phyloP scores from a whole-genome alignment of 2,329 filamentous ascomycete species.

The Pseudocercospora pini-densiflorae region DNA sequence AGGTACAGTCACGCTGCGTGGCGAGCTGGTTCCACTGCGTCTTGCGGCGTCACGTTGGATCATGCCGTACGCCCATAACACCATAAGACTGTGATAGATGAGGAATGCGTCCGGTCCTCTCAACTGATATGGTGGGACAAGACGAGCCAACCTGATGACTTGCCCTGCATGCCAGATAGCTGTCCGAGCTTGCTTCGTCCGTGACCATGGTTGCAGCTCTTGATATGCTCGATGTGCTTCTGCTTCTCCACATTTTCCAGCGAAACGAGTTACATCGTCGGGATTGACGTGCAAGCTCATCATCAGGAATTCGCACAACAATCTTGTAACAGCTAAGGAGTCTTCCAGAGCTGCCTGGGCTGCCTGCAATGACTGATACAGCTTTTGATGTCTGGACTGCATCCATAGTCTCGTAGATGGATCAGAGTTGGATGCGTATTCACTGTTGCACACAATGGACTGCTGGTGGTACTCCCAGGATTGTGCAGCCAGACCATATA shows the following conservation, averaged over 20 bases:
- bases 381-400: conserved; percentile 27
- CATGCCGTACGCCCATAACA: conserved; percentile 30
- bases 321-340: conserved; percentile 10
- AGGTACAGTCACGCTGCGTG: neutral
- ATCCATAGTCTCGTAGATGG: conserved; percentile 28
- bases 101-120: conserved; percentile 26
- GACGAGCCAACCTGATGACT: conserved; percentile 19
- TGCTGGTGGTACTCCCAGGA: conserved; percentile 29
- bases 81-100: conserved; percentile 27
- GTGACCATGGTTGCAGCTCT: conserved; percentile 24
- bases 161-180: conserved; percentile 30
- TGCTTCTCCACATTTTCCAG: conserved; percentile 28
- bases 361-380: conserved; percentile 19
- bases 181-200: conserved; percentile 24
- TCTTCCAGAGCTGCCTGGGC: neutral
- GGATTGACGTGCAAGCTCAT: conserved; percentile 27
- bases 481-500: conserved; percentile 28
- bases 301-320: conserved; percentile 26
- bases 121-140: conserved; percentile 25
- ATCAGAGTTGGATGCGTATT: conserved; percentile 13
- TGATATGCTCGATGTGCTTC: conserved; percentile 30
- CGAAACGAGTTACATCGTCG: conserved; percentile 27
- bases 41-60: conserved; percentile 20
- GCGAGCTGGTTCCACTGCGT: conserved; percentile 16
- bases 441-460: conserved; percentile 11